A percentile compares a stretch with the other conserved stretches of the same genome.
Evolutionary conservation across 2,329 filamentous ascomycete genomes (phyloP).

Genomic region (Talaromyces sp.): DNA sequence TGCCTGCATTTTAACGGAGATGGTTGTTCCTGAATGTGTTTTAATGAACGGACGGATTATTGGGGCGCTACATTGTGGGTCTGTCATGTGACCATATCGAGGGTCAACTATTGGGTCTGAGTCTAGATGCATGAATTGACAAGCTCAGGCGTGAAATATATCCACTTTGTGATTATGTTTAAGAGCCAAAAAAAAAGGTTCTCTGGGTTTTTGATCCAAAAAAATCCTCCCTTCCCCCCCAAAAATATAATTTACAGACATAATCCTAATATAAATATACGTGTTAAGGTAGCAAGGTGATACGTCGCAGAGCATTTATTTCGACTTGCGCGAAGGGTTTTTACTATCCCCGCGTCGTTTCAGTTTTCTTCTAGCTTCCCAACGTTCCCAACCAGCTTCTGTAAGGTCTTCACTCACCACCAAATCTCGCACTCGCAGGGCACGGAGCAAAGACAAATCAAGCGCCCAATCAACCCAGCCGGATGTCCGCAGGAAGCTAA

Average conservation of each 20-base stretch:
- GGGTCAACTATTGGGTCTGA: background rate
- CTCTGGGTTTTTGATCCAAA: background rate
- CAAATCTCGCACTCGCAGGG: slow-evolving; percentile 73
- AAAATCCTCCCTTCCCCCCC: too few relatives aligned
- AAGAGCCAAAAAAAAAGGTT: background rate
- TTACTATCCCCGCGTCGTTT: slow-evolving; percentile 22
- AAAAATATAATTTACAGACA: too few relatives aligned
- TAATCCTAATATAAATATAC: too few relatives aligned
- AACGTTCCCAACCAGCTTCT: slow-evolving; percentile 90
- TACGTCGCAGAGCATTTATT: slow-evolving; percentile 15
- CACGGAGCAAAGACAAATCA: slow-evolving; percentile 58
- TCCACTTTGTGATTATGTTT: too few relatives aligned
- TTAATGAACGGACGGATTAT: slow-evolving; percentile 2
- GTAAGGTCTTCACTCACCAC: slow-evolving; percentile 82
- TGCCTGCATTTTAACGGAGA: background rate
- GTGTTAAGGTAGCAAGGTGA: background rate
- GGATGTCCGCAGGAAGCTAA: slow-evolving; percentile 57
- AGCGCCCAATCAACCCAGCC: slow-evolving; percentile 71
- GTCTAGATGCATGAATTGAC: background rate
- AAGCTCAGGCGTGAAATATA: background rate
- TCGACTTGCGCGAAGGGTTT: slow-evolving; percentile 19
- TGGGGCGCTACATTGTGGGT: background rate
- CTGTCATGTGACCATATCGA: slow-evolving; percentile 1
- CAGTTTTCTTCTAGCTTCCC: slow-evolving; percentile 55
- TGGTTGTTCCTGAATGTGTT: background rate